A percentile compares a stretch with the other conserved stretches of the same genome.
Evolutionary conservation across 345 rosid genomes (phyloP).

Genomic region (Barbarea vulgaris): DNA sequence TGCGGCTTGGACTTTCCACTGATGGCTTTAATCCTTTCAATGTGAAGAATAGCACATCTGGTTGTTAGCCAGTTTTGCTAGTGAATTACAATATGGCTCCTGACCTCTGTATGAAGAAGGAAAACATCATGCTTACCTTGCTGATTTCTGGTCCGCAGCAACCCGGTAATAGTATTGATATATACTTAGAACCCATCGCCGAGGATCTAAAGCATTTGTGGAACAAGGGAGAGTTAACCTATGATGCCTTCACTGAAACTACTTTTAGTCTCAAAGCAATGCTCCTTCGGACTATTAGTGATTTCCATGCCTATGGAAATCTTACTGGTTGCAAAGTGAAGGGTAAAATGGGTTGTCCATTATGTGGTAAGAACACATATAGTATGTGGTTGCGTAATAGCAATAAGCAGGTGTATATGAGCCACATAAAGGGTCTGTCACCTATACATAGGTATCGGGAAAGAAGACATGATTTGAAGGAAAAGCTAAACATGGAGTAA

Average conservation of each 20-base stretch:
- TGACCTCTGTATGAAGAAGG: too few relatives aligned
- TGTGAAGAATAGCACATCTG: too few relatives aligned
- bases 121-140: not conserved
- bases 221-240: not conserved
- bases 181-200: not conserved
- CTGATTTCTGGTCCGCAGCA: not conserved
- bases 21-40: too few relatives aligned
- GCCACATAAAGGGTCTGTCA: too few relatives aligned
- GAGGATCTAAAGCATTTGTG: conserved; percentile 3
- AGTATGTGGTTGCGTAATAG: not conserved
- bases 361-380: not conserved
- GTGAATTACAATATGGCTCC: too few relatives aligned
- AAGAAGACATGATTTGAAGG: too few relatives aligned
- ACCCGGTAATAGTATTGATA: not conserved
- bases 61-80: too few relatives aligned
- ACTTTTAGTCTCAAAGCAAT: not conserved
- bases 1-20: too few relatives aligned
- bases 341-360: not conserved
- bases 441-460: too few relatives aligned
- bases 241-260: not conserved
- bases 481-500: too few relatives aligned
- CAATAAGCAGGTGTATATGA: not conserved
- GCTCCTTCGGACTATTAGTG: not conserved
- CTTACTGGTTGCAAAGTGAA: not conserved
- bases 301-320: not conserved